Percentiles rank a stretch among this genome's conserved stretches.
Evolutionary conservation across 768 basidiomycete species (phyloP).

Genomic region (Steccherinum ochraceum): DNA sequence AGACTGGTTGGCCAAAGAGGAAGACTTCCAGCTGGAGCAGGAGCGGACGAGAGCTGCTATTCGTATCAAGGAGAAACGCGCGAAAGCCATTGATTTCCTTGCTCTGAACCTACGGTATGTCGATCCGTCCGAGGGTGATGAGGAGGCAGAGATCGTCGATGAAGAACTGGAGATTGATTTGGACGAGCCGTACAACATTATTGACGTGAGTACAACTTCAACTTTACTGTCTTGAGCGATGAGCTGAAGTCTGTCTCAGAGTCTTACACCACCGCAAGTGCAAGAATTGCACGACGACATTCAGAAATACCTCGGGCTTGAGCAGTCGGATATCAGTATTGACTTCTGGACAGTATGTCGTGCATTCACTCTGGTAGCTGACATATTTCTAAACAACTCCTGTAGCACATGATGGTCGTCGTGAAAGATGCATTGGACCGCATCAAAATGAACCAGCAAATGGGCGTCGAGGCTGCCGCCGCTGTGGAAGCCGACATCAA

Average conservation of each 20-base stretch:
- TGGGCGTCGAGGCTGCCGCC: slow-evolving; percentile 63
- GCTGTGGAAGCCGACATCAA: slow-evolving; percentile 86
- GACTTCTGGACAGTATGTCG: slow-evolving; percentile 92
- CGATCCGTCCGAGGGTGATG: slow-evolving; percentile 56
- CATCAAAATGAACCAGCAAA: slow-evolving; percentile 53
- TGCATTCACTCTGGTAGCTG: too few relatives aligned
- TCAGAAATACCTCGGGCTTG: slow-evolving; percentile 82
- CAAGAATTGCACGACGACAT: slow-evolving; percentile 95
- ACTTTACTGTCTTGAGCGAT: not conserved
- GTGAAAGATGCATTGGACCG: slow-evolving; percentile 86
- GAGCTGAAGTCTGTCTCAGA: slow-evolving; percentile 39
- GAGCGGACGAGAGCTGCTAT: slow-evolving; percentile 87
- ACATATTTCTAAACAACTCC: not conserved
- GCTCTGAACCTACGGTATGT: slow-evolving; percentile 95
- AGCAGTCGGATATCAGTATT: slow-evolving; percentile 76
- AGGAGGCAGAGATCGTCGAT: slow-evolving; percentile 58
- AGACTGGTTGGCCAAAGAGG: slow-evolving; percentile 96
- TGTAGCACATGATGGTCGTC: slow-evolving; percentile 94
- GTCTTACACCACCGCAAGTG: slow-evolving; percentile 79
- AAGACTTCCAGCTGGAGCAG: slow-evolving; percentile 95
- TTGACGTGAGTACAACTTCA: slow-evolving; percentile 61
- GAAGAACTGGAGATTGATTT: slow-evolving; percentile 96
- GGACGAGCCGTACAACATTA: slow-evolving; percentile 97
- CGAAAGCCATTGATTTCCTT: slow-evolving; percentile 97
- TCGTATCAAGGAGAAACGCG: slow-evolving; percentile 90